Conservation (phyloP, 768 basidiomycete genomes). For the Kwoniella sp. region DNA sequence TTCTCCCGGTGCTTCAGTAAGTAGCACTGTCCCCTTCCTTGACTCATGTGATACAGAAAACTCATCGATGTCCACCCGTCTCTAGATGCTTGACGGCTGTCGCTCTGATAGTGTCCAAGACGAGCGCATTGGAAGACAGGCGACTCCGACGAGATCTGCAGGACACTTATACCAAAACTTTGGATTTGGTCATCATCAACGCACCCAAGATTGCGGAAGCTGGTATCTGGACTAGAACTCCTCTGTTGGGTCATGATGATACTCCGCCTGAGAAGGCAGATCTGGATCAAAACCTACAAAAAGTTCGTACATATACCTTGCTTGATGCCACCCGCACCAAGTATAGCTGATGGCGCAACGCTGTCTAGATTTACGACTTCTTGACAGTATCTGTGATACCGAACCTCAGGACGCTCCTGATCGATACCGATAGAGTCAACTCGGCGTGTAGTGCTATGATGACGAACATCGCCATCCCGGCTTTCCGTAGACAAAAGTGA, state of each 20-base stretch:
- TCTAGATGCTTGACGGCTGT: conserved; percentile 24
- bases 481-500: conserved; percentile 74
- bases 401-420: conserved; percentile 72
- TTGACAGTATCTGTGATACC: conserved; percentile 72
- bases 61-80: neutral
- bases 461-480: conserved; percentile 79
- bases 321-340: no score
- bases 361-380: conserved; percentile 68
- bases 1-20: conserved; percentile 72
- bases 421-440: conserved; percentile 80
- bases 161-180: conserved; percentile 81
- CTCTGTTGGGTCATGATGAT: neutral
- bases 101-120: conserved; percentile 61
- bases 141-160: conserved; percentile 86
- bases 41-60: neutral
- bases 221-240: conserved; percentile 26
- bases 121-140: conserved; percentile 86
- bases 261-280: conserved; percentile 15
- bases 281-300: neutral
- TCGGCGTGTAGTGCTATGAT: conserved; percentile 80
- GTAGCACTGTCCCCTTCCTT: no score
- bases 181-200: conserved; percentile 75
- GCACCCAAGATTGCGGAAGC: conserved; percentile 54
- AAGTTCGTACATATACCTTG: no score
- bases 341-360: no score